Conservation (phyloP, 1,284 basidiomycete genomes). For the Coriolopsis trogii region DNA sequence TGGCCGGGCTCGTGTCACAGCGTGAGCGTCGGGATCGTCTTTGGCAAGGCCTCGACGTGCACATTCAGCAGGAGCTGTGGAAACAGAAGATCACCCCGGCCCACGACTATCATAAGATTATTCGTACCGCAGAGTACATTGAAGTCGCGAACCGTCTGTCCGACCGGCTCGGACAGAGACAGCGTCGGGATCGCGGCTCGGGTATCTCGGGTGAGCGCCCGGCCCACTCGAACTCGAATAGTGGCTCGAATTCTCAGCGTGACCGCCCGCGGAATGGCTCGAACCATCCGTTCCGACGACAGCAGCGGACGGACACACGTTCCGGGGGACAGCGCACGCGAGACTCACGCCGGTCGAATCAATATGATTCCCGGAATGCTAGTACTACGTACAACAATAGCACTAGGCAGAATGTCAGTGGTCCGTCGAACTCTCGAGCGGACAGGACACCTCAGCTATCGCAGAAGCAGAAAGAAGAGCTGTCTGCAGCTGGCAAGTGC, state of each 20-base stretch:
- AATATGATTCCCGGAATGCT: not conserved
- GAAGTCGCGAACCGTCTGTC: not conserved
- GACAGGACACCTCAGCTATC: not conserved
- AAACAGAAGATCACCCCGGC: not conserved
- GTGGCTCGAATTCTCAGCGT: conserved; percentile 32
- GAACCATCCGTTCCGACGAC: conserved; percentile 25
- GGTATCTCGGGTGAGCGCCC: too few relatives aligned
- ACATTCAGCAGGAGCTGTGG: not conserved
- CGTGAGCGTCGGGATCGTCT: conserved; percentile 6
- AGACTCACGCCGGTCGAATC: not conserved
- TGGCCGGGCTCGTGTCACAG: conserved; percentile 35
- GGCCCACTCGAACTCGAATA: conserved; percentile 32
- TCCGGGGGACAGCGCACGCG: not conserved
- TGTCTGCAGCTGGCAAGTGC: conserved; percentile 19
- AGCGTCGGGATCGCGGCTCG: too few relatives aligned
- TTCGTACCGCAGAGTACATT: conserved; percentile 10
- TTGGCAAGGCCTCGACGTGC: not conserved
- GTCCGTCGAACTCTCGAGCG: not conserved
- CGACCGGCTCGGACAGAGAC: not conserved
- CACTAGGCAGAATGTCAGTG: not conserved
- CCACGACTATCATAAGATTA: not conserved
- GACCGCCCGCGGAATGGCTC: too few relatives aligned
- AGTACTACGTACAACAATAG: not conserved
- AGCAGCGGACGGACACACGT: conserved; percentile 15
- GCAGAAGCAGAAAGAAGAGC: conserved; percentile 9